A percentile compares a stretch with the other conserved stretches of the same genome.
These are phyloP conservation scores for Phaffomyces thermotolerans DNA, from an alignment of 805 yeast genomes.

Conservation along the genomic window DNA sequence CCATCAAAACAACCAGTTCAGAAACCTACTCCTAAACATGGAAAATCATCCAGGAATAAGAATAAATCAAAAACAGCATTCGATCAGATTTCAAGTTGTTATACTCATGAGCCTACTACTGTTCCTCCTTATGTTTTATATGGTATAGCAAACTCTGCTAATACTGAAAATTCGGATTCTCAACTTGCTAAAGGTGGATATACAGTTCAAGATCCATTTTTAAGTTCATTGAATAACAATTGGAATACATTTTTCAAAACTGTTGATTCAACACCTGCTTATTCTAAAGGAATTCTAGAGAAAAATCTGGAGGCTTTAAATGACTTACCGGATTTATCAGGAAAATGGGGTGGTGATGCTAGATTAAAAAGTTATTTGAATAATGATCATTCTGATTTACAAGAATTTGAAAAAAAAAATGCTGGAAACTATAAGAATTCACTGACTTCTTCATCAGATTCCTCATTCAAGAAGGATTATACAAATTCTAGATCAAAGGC, in stretches of 20 bases:
- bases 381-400: constrained; percentile 22
- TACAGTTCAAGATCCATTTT: constrained; percentile 26
- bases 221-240: constrained; percentile 33
- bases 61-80: constrained; percentile 9
- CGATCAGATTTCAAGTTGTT: constrained; percentile 21
- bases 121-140: constrained; percentile 65
- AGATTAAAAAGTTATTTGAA: constrained; percentile 47
- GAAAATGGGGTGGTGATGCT: constrained; percentile 67
- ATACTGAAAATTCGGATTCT: constrained; percentile 14
- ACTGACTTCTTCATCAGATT: constrained; percentile 3
- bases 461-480: constrained; percentile 22
- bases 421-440: not conserved
- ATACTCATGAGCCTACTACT: constrained; percentile 34
- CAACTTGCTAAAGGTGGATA: not conserved
- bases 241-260: constrained; percentile 47
- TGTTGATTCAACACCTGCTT: constrained; percentile 37
- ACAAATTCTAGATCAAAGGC: constrained; percentile 47
- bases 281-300: constrained; percentile 19
- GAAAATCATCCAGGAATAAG: not conserved
- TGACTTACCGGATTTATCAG: constrained; percentile 35
- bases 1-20: no score
- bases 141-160: constrained; percentile 30
- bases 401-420: constrained; percentile 2
- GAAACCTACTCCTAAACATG: not conserved
- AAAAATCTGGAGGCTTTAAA: constrained; percentile 20